Base-by-base conservation (phyloP, 1,284 basidiomycete genomes). In the Heterobasidion annosum region DNA sequence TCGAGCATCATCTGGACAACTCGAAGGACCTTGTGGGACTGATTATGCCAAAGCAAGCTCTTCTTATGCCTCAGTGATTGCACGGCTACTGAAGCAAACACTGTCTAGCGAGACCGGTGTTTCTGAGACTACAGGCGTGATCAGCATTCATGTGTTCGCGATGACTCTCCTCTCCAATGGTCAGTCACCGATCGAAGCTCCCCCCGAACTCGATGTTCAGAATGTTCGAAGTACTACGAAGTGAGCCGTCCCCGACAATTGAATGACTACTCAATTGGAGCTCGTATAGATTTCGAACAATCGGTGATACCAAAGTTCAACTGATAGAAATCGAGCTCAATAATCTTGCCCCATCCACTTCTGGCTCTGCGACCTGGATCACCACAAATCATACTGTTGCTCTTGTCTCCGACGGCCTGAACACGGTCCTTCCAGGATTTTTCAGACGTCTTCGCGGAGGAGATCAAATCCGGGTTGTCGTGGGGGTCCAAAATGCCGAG, bases 391-490 rank as follows among this genome's bases (percentile, higher is more conserved):
- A 59, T 40, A 56, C 56, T 19, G 56, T 65, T 16, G 34, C 52
- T 3, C 37, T 65, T 16, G 16, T 49, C 19, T 63, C 63, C 7
- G 9, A 51, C 16, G 53, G 53, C 18, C 48, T 67, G 10, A 47
- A 58, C 16, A 67, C 65, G 1, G 59, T 66, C 32, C 55, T 60
- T 8, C 64, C 65, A 0, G 64, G 62, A 12, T 47, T 18, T 1
- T 48, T 67, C n/a, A 56, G 59, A 7, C 62, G 64, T 35, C 55
- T 67, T 13, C 57, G 63, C 18, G 55, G 62, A 18, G 62, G 62
- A 32, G 65, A 66, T 54, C 65, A 67, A 57, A 63, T 65, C 35
- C 53, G 62, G 10, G 59, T 65, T 10, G 48, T 58, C 42, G 61
- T 65, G 15, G 59, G 63, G 18, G 59, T 66, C 25, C 53, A 48